Base-by-base conservation (phyloP, 179 eudicot species). In the Camellia oleifera region DNA sequence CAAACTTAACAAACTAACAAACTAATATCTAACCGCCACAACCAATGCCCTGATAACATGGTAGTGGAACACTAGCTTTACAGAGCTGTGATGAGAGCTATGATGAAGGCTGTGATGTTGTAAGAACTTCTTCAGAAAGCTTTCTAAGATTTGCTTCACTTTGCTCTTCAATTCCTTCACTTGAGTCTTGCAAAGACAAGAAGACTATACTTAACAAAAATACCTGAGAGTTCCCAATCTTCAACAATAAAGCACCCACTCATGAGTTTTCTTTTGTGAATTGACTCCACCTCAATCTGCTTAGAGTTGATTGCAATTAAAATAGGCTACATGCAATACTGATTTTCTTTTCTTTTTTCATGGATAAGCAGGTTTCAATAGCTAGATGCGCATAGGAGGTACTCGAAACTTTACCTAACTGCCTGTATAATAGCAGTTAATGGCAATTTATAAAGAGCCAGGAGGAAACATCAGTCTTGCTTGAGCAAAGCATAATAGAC, bases 161-260 rank as follows among this genome's bases (percentile, higher is more conserved):
- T 83, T 87, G 88, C 81, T 89, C 93, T 82, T 84, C 90, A 78
- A 76, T 82, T 82, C 70, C 90, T 77, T 85, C 90, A 74, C 72
- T 67, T 60, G 85, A 80, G 81, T 88, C 92, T 98, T 96, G 93
- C 82, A 84, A 75, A 46, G 78, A 48, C 40, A 58, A 44, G 53
- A 57, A 78, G 48, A 54, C 75, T 40, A 79, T 42, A 73, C 61
- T 63, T 61, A 77, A 76, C 14, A 13, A 62, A 62, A 58, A 65
- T n/a, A 10, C 3, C 65, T 2, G 17, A 54, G 13, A 74, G 57
- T 63, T 74, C 56, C 77, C 74, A 15, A 45, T 20, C 56, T 42
- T 18, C 69, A 42, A 26, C n/a, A 53, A 72, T 14, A 74, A 50
- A 42, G 45, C 56, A 42, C 68, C 12, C 64, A 7, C 61, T 53